Evolutionary conservation across 1,139 yeast species (phyloP).

Genomic region (Sporopachydermia cereana): DNA sequence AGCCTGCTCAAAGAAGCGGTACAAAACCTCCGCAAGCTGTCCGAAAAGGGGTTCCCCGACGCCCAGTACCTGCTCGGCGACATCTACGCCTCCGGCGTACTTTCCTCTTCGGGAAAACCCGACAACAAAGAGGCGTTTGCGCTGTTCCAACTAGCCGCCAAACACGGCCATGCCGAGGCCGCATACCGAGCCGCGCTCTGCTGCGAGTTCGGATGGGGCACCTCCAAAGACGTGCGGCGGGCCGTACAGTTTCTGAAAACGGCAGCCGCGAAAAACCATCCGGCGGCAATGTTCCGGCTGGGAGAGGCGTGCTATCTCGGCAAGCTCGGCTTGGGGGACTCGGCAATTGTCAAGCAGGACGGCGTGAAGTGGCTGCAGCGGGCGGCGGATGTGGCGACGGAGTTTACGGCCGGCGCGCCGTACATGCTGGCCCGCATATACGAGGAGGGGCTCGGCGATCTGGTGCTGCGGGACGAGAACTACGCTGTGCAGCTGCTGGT

Average conservation of each 20-base stretch:
- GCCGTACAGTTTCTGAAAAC: conserved; percentile 74
- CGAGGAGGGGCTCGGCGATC: conserved; percentile 75
- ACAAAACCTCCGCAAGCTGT: conserved; percentile 53
- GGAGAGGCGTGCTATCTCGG: conserved; percentile 81
- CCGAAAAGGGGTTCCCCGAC: conserved; percentile 76
- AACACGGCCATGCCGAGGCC: conserved; percentile 84
- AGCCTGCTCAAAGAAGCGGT: conserved; percentile 59
- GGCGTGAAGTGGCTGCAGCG: conserved; percentile 92
- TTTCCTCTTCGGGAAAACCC: conserved; percentile 45
- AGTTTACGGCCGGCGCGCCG: conserved; percentile 83
- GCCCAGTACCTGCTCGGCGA: conserved; percentile 89
- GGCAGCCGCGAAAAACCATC: conserved; percentile 86
- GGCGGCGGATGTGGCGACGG: conserved; percentile 76
- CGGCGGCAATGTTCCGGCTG: conserved; percentile 89
- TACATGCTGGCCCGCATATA: conserved; percentile 82
- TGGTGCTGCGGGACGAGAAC: conserved; percentile 69
- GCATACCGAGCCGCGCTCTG: conserved; percentile 88
- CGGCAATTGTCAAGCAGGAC: conserved; percentile 59
- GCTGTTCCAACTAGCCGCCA: conserved; percentile 81
- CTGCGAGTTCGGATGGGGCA: conserved; percentile 89
- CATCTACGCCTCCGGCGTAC: conserved; percentile 75
- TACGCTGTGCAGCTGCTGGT: conserved; percentile 83
- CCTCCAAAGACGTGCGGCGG: conserved; percentile 77
- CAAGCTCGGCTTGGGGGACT: conserved; percentile 68
- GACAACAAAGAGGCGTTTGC: conserved; percentile 68